These are phyloP conservation scores for Corymbia calophylla DNA, from an alignment of 441 rosid species.

Conservation along the genomic window DNA sequence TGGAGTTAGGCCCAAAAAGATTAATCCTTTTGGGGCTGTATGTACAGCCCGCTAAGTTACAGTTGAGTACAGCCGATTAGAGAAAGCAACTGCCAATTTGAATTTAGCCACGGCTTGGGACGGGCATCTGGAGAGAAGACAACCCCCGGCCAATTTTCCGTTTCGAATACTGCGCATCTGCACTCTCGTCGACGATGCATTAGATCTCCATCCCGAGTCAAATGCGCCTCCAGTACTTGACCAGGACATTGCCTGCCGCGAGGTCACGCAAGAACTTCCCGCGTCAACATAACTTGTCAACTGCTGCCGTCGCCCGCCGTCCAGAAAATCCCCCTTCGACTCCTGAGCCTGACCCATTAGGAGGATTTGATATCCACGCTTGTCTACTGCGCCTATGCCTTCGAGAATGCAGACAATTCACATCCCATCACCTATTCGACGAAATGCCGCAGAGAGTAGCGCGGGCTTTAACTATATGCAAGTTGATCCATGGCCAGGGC, in stretches of 20 bases:
- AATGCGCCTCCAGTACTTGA: background rate
- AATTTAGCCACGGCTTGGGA: background rate
- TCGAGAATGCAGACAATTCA: constrained; percentile 35
- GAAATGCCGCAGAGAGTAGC: constrained; percentile 46
- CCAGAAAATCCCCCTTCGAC: background rate
- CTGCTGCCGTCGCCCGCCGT: background rate
- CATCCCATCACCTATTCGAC: constrained; percentile 54
- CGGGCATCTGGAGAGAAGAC: background rate
- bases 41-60: background rate
- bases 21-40: background rate
- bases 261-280: background rate
- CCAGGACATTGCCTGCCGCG: background rate
- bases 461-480: constrained; percentile 23
- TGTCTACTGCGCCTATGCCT: constrained; percentile 27
- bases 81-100: background rate
- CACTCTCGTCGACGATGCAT: background rate
- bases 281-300: background rate
- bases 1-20: background rate
- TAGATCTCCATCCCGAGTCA: background rate
- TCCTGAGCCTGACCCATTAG: background rate
- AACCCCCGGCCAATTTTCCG: background rate
- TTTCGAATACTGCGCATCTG: background rate
- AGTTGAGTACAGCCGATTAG: background rate
- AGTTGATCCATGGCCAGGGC: constrained; percentile 46
- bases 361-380: background rate